Evolutionary conservation across 2,329 filamentous ascomycete genomes (phyloP), one percentile per base, ranked within the genome.

Genomic region (Fusarium coicis): DNA sequence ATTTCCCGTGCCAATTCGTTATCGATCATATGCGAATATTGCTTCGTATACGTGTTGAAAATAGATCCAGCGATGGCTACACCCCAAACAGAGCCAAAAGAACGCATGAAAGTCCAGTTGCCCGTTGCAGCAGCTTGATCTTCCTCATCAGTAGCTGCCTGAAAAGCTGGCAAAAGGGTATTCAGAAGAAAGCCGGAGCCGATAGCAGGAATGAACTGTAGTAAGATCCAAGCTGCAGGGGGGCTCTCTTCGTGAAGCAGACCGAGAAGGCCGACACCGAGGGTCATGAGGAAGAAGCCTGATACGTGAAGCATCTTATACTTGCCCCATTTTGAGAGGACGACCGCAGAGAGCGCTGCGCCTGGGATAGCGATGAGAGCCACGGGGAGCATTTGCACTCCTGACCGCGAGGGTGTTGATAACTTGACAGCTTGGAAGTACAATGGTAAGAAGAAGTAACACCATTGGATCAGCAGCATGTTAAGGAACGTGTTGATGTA

Each of bases 341-440:
- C 56, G 0, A 81, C 57, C 0, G 78, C 80, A 0, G 74, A 79
- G 15, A 81, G 21, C 3, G 77, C 70, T 3, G 78, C 68, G 18
- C 77, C 71, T 0, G 81, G 78, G 23, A 83, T 73, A 3, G 74
- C 76, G 16, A 80, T 77, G 2, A 81, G 59, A 1, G 79, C 76
- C 1, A 76, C 71, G 43, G 80, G 75, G 43, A 85, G 77, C 32
- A 83, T 61, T 19, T 79, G 72, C 2, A 84, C 76, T 3, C 81
- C 83, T 0, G 83, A 77, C 0, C 78, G 68, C 0, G 76, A 70
- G 0, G 86, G 81, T 1, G 78, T 76, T 9, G 79, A 78, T 3
- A 76, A 54, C 10, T 78, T 76, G 0, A 87, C 83, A 2, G 78
- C 80, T 57, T 87, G 84, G 69, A 87, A 87, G 72, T 86, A 87